Conservation (phyloP, 2,329 filamentous ascomycete genomes). For the Metarhizium anisopliae region DNA sequence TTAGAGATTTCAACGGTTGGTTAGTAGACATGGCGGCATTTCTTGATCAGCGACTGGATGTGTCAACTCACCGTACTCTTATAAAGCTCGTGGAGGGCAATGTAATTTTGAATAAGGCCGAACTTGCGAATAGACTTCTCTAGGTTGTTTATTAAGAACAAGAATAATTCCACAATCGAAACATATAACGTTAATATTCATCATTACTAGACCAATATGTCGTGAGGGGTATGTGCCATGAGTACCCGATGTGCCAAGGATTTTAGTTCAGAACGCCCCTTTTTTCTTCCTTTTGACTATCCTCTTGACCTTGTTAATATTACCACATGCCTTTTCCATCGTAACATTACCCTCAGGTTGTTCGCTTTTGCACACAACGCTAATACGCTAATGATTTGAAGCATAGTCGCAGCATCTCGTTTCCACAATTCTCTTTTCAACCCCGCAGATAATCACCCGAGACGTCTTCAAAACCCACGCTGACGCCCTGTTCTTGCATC, state of each 20-base stretch:
- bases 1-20: constrained; percentile 53
- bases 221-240: background rate
- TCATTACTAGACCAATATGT: background rate
- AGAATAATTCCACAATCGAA: background rate
- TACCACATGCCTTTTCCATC: background rate
- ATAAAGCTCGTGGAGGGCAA: constrained; percentile 33
- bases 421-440: background rate
- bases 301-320: background rate
- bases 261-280: background rate
- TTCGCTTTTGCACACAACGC: background rate
- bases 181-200: background rate
- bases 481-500: background rate
- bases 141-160: background rate
- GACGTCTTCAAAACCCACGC: background rate
- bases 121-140: constrained; percentile 21
- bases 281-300: background rate
- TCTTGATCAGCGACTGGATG: constrained; percentile 23
- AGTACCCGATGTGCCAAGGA: background rate
- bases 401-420: background rate
- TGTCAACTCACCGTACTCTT: constrained; percentile 31
- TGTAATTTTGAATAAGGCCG: constrained; percentile 20
- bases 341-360: background rate
- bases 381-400: background rate
- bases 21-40: constrained; percentile 37
- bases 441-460: background rate